A percentile compares a stretch with the other conserved stretches of the same genome.
These are phyloP conservation scores for Davidsoniella australis DNA, from an alignment of 2,329 filamentous ascomycete species.

Conservation along the genomic window DNA sequence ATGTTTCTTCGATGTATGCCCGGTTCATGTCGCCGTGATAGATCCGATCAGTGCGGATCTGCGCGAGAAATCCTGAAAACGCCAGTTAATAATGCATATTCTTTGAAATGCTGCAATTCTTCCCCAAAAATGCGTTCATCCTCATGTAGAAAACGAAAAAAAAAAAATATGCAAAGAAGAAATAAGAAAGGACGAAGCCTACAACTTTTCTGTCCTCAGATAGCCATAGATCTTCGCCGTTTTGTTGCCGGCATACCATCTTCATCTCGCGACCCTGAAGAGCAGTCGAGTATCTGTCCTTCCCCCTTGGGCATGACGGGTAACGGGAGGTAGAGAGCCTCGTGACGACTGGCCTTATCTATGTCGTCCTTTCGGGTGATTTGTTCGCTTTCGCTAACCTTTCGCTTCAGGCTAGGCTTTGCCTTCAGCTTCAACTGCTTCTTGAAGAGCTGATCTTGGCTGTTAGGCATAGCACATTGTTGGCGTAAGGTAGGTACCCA, in stretches of 20 bases:
- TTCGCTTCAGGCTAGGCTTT: not conserved
- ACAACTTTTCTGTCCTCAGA: not conserved
- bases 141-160: not conserved
- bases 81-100: not conserved
- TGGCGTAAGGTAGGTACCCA: not conserved
- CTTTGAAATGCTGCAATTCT: too few species aligned
- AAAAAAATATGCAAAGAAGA: not conserved
- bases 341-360: not conserved
- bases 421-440: constrained; percentile 1
- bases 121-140: too few species aligned
- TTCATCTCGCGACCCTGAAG: not conserved
- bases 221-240: constrained; percentile 1
- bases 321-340: constrained; percentile 22
- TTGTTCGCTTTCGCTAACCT: not conserved
- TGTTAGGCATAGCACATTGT: not conserved
- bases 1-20: too few species aligned
- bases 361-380: not conserved
- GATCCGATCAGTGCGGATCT: not conserved
- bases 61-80: not conserved
- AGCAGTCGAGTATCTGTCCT: not conserved
- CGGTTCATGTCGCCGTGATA: not conserved
- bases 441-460: not conserved
- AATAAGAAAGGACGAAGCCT: not conserved
- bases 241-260: constrained; percentile 1
- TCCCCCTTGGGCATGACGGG: constrained; percentile 23